Conservation (phyloP, 495 filamentous ascomycete species). For the Apiosordaria backusii region DNA sequence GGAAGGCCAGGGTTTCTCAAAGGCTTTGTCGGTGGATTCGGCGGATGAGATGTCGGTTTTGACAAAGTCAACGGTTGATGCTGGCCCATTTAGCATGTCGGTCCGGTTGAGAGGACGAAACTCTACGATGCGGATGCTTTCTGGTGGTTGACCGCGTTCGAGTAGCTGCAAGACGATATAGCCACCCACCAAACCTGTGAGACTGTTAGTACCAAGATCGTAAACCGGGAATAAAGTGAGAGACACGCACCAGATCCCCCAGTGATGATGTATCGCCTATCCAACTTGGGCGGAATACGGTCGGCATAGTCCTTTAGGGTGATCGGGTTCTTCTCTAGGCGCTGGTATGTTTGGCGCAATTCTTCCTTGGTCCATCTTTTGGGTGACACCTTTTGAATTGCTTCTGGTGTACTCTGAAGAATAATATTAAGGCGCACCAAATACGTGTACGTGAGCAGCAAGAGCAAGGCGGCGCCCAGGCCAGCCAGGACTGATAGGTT, state of each 20-base stretch:
- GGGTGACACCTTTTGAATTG: conserved; percentile 40
- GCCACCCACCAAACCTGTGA: conserved; percentile 41
- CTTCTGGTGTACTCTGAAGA: conserved; percentile 46
- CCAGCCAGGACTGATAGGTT: neutral
- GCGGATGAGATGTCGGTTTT: conserved; percentile 42
- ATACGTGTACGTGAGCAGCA: conserved; percentile 36
- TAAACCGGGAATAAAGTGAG: neutral
- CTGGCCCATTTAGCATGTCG: conserved; percentile 35
- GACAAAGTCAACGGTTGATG: conserved; percentile 35
- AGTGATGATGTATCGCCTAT: conserved; percentile 54
- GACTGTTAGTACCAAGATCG: neutral
- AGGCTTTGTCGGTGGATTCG: conserved; percentile 34
- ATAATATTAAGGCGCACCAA: conserved; percentile 49
- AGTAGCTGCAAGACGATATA: conserved; percentile 45
- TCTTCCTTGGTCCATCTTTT: conserved; percentile 49
- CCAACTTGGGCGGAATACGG: conserved; percentile 51
- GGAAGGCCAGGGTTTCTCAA: conserved; percentile 36
- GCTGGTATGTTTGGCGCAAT: conserved; percentile 45
- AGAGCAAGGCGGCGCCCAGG: neutral
- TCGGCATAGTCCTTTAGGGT: conserved; percentile 38
- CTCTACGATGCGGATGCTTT: conserved; percentile 43
- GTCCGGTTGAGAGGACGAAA: conserved; percentile 35
- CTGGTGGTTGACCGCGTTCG: conserved; percentile 38
- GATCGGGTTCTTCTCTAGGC: conserved; percentile 39
- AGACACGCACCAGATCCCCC: conserved; percentile 53